Evolutionary conservation across 1,284 basidiomycete genomes (phyloP).

Genomic region (Spongispora temasekensis): DNA sequence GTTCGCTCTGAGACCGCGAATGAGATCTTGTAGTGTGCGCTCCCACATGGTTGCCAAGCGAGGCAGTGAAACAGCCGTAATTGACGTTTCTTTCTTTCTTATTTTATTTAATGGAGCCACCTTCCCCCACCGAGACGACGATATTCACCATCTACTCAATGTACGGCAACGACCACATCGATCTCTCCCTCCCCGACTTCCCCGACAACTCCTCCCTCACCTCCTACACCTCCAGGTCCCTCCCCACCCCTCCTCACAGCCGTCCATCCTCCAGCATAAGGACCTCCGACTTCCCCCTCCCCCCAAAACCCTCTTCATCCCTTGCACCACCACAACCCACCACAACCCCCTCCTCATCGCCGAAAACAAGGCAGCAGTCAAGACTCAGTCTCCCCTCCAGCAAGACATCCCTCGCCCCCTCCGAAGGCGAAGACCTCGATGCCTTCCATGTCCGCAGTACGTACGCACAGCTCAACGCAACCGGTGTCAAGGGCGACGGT

Average conservation of each 20-base stretch:
- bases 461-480: conserved; percentile 82
- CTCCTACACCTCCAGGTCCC: conserved; percentile 29
- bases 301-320: conserved; percentile 15
- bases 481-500: conserved; percentile 89
- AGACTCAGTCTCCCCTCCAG: conserved; percentile 44
- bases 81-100: not conserved
- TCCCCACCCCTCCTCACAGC: conserved; percentile 36
- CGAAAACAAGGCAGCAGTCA: conserved; percentile 40
- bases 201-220: no score
- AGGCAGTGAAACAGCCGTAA: not conserved
- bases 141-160: conserved; percentile 82
- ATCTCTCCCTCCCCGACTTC: conserved; percentile 14
- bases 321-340: conserved; percentile 23
- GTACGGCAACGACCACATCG: conserved; percentile 64
- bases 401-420: conserved; percentile 61
- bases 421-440: conserved; percentile 81
- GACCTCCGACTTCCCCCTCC: conserved; percentile 26
- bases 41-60: conserved; percentile 79
- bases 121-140: conserved; percentile 53
- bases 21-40: conserved; percentile 89
- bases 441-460: conserved; percentile 86
- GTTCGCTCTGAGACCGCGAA: conserved; percentile 85
- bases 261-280: conserved; percentile 30
- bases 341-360: conserved; percentile 37
- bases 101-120: conserved; percentile 22